These are phyloP conservation scores for Tylopilus felleus DNA, from an alignment of 768 basidiomycete species.

Conservation along the genomic window DNA sequence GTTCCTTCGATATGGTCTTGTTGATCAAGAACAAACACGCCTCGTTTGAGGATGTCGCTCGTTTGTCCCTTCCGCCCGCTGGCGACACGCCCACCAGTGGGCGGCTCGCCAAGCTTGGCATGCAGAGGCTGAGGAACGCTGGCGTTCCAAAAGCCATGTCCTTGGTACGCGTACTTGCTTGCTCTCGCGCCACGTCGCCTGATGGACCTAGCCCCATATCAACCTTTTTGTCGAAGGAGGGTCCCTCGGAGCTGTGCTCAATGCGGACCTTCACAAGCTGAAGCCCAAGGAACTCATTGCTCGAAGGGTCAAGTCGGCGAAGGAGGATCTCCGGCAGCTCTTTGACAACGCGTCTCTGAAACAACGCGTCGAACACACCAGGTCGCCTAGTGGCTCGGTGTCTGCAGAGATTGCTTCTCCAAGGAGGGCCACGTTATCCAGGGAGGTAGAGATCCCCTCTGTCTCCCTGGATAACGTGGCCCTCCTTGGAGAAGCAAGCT, in stretches of 20 bases:
- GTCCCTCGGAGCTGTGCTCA: conserved; percentile 4
- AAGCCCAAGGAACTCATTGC: background rate
- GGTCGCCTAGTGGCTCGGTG: background rate
- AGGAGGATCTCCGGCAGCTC: conserved; percentile 5
- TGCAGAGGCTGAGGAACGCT: conserved; percentile 3
- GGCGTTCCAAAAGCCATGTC: conserved; percentile 9
- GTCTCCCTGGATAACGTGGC: no score
- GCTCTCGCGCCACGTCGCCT: background rate
- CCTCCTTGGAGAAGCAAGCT: no score
- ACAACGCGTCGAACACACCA: background rate
- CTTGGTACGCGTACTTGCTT: background rate
- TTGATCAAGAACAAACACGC: conserved; percentile 17
- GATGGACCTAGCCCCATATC: conserved; percentile 9
- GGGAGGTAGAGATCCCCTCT: no score
- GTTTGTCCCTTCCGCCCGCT: conserved; percentile 5
- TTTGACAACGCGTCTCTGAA: background rate
- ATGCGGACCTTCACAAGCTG: background rate
- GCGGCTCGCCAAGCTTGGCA: background rate
- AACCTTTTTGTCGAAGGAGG: background rate
- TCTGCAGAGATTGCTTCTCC: background rate
- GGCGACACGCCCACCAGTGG: background rate
- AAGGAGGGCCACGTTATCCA: no score
- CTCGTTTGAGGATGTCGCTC: conserved; percentile 12
- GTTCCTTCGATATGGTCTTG: conserved; percentile 11
- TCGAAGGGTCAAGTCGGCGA: conserved; percentile 9